Conservation (phyloP, 2,329 filamentous ascomycete species). For the Blastomyces gilchristii region DNA sequence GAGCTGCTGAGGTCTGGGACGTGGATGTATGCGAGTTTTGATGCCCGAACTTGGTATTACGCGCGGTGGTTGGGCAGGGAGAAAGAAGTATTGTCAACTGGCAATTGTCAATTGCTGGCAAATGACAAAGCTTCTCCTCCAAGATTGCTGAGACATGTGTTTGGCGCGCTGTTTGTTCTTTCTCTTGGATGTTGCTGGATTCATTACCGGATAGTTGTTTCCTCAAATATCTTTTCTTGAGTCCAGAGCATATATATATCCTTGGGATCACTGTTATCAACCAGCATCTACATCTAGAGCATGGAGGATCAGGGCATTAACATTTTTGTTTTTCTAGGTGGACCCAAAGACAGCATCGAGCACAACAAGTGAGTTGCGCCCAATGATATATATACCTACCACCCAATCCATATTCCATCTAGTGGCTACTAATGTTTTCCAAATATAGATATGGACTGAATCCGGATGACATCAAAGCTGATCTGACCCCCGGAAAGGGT, state of each 20-base stretch:
- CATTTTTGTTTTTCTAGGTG: conserved; percentile 16
- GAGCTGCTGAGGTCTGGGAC: neutral
- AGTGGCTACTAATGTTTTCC: conserved; percentile 15
- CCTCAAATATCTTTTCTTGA: neutral
- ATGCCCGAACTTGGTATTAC: neutral
- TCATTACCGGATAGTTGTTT: neutral
- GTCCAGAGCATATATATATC: neutral
- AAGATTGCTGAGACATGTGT: neutral
- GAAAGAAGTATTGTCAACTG: too few species aligned
- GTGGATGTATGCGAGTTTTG: neutral
- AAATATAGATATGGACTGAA: conserved; percentile 43
- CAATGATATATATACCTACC: neutral
- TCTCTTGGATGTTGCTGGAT: neutral
- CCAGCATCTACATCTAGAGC: neutral
- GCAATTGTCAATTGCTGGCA: neutral
- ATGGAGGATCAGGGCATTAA: conserved; percentile 8
- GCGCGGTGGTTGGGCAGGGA: too few species aligned
- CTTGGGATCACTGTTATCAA: neutral
- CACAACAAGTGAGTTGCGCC: conserved; percentile 10
- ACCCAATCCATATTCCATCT: conserved; percentile 8
- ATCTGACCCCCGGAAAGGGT: conserved; percentile 53
- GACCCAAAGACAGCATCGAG: conserved; percentile 11
- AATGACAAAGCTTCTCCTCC: too few species aligned
- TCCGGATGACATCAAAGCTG: conserved; percentile 51
- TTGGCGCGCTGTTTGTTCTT: neutral